Conservation (phyloP, 2,329 filamentous ascomycete species). For the Diaporthe ilicicola region DNA sequence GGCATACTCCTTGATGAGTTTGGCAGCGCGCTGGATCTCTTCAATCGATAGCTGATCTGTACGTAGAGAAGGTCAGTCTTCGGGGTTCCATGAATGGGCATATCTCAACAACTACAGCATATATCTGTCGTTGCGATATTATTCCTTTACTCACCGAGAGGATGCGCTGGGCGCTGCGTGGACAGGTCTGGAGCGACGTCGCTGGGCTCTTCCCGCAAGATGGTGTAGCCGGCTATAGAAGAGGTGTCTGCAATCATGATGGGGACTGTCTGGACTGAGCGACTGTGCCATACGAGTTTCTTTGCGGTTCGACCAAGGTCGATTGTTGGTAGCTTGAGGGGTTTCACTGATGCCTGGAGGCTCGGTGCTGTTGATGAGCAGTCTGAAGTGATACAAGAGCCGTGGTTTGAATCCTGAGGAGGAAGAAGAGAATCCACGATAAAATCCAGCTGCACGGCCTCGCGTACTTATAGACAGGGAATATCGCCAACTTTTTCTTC, state of each 20-base stretch:
- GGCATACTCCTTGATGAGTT: constrained; percentile 54
- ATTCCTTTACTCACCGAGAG: constrained; percentile 43
- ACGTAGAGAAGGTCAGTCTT: too few species aligned
- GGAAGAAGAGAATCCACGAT: neutral
- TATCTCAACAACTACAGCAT: too few species aligned
- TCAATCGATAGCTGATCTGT: constrained; percentile 61
- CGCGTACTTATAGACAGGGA: neutral
- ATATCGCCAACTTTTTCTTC: neutral
- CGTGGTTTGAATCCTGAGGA: neutral
- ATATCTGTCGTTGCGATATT: neutral
- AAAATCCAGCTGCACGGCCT: neutral
- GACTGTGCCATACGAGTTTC: constrained; percentile 14
- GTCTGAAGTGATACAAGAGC: neutral
- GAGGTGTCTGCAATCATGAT: constrained; percentile 53
- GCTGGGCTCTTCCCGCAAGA: constrained; percentile 53
- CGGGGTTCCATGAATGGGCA: too few species aligned
- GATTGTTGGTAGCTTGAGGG: neutral
- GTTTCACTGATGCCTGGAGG: neutral
- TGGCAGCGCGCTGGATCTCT: constrained; percentile 60
- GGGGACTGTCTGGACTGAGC: constrained; percentile 27
- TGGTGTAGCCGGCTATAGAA: constrained; percentile 55
- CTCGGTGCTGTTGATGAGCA: neutral
- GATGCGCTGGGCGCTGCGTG: constrained; percentile 45
- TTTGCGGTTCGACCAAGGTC: constrained; percentile 6
- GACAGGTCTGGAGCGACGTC: constrained; percentile 45